Evolutionary conservation across 257 asterid species (phyloP), one percentile per base, ranked within the genome.

Genomic region (Nicotiana sylvestris): DNA sequence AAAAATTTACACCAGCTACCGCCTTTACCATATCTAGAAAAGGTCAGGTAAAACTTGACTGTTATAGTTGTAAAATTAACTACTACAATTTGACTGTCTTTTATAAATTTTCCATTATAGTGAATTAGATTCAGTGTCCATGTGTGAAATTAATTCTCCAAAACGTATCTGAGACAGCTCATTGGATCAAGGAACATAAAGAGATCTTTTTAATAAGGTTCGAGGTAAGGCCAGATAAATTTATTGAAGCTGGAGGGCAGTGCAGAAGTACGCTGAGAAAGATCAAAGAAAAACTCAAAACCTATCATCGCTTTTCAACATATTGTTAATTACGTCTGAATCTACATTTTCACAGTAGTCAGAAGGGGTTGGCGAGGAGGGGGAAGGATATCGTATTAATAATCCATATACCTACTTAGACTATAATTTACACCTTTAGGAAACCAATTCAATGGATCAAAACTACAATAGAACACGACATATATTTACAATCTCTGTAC

Each of bases 401-500:
- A 13, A 53, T 7, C 49, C 78, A 46, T 69, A 39, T 46, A 58
- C 27, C 64, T 27, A 15, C 46, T 76, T 51, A 51, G 64, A 51
- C 46, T 49, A 25, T 76, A 76, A 46, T 72, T 46, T 72, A 72
- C 79, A 72, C 25, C 61, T 46, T 12, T 15, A 76, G 27, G 27
- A 51, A 39, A 76, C 62, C 30, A 76, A 8, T 27, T 49, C 1
- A 25, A 76, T 51, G 64, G 43, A 76, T 49, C 62, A 74, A 43
- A 74, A 72, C 37, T 25, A 72, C 6, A 72, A 6, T 49, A 74
- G 51, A 74, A 49, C 37, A 15, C 61, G 7, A n/a, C 27, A 32
- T 66, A 13, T 76, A 76, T 51, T 76, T 58, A 76, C 80, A 76
- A 51, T 51, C 27, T 76, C 64, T 51, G 27, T 76, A 76, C 46